These are phyloP conservation scores for Graphilbum ipis-grandicollis DNA, from an alignment of 2,329 filamentous ascomycete species.

Conservation along the genomic window DNA sequence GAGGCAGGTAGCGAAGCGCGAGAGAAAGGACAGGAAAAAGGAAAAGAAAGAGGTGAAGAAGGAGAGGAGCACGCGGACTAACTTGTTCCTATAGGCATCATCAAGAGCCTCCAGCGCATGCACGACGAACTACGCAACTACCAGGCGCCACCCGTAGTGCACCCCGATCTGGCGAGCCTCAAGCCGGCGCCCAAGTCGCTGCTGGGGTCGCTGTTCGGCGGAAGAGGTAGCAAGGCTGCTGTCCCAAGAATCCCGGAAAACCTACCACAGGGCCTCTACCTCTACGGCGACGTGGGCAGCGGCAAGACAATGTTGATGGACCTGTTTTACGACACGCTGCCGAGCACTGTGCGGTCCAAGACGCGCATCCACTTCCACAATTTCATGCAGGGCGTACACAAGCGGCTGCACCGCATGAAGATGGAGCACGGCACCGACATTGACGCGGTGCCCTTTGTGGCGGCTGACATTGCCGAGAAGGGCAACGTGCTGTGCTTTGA, in stretches of 20 bases:
- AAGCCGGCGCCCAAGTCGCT: conserved; percentile 31
- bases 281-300: conserved; percentile 91
- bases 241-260: conserved; percentile 45
- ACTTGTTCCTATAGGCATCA: conserved; percentile 72
- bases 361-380: conserved; percentile 97
- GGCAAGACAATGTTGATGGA: conserved; percentile 99
- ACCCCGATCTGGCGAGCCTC: conserved; percentile 58
- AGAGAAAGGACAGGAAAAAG: not conserved
- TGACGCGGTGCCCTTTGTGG: conserved; percentile 80
- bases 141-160: conserved; percentile 52
- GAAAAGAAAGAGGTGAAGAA: not conserved
- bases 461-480: conserved; percentile 78
- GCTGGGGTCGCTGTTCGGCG: conserved; percentile 42
- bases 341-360: conserved; percentile 60
- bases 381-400: conserved; percentile 98
- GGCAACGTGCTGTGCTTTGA: conserved; percentile 89
- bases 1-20: conserved; percentile 30
- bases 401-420: conserved; percentile 76
- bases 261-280: conserved; percentile 77
- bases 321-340: conserved; percentile 86
- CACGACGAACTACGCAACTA: conserved; percentile 70
- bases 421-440: conserved; percentile 76
- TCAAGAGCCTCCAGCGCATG: conserved; percentile 75
- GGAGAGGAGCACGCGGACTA: no score
- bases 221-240: conserved; percentile 15